Evolutionary conservation across 2,329 filamentous ascomycete species (phyloP).

Genomic region (Fusarium veterinarium): DNA sequence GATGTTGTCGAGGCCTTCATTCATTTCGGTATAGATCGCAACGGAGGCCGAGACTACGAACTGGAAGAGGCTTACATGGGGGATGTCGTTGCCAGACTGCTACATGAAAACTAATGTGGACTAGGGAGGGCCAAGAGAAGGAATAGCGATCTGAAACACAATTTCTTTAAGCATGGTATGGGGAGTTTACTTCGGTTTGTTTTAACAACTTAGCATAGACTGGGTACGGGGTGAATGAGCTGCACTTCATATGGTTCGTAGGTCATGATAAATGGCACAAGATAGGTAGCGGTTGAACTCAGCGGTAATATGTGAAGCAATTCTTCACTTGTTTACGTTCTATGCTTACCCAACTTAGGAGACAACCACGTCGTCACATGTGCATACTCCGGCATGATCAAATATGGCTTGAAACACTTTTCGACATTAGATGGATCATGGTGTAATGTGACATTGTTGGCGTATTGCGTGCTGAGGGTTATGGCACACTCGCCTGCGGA

Average conservation of each 20-base stretch:
- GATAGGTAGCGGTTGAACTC: background rate
- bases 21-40: conserved; percentile 82
- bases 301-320: background rate
- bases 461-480: conserved; percentile 36
- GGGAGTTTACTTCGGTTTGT: conserved; percentile 36
- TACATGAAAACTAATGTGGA: conserved; percentile 73
- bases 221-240: background rate
- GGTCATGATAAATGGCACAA: background rate
- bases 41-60: conserved; percentile 82
- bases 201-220: conserved; percentile 24
- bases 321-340: background rate
- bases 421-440: conserved; percentile 31
- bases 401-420: conserved; percentile 33
- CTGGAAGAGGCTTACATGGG: conserved; percentile 92
- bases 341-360: background rate
- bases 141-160: conserved; percentile 8
- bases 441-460: conserved; percentile 43
- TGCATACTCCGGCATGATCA: background rate
- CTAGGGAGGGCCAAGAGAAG: background rate
- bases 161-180: conserved; percentile 35
- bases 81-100: conserved; percentile 85
- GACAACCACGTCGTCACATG: conserved; percentile 8
- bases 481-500: conserved; percentile 38
- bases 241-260: background rate
- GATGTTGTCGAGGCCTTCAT: conserved; percentile 87